Percentiles rank a stretch among this genome's conserved stretches.
phyloP scores from a whole-genome alignment of 352 stramenopile genomes.

The Phytopythium oedochilum region DNA sequence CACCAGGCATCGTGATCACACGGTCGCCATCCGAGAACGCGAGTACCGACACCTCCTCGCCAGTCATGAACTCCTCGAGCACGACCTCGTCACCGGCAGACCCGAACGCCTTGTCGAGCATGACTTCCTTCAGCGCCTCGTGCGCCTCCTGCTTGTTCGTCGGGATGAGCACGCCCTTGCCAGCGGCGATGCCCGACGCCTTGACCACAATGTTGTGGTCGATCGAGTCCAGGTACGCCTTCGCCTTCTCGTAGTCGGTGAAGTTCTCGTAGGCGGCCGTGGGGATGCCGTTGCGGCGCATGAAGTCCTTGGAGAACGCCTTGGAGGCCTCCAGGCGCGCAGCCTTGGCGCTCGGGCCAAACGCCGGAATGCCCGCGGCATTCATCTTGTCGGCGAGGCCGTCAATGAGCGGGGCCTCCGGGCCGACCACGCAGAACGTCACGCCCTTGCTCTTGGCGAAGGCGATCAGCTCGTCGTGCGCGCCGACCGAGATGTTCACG shows the following conservation, averaged over 20 bases:
- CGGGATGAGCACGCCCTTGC: constrained; percentile 98
- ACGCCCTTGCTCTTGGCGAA: constrained; percentile 88
- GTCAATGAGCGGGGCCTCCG: constrained; percentile 95
- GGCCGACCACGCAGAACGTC: constrained; percentile 96
- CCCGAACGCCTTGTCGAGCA: constrained; percentile 96
- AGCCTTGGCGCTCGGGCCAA: constrained; percentile 94
- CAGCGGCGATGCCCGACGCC: constrained; percentile 98
- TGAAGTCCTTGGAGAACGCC: constrained; percentile 99
- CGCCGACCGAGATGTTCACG: constrained; percentile 52
- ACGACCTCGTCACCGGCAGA: constrained; percentile 96
- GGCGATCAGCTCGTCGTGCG: constrained; percentile 66
- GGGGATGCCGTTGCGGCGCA: constrained; percentile 95
- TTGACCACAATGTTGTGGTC: constrained; percentile 98
- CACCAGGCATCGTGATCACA: constrained; percentile 94
- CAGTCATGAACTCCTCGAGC: constrained; percentile 98
- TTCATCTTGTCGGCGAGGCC: constrained; percentile 95
- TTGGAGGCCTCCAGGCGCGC: constrained; percentile 98
- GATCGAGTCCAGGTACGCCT: constrained; percentile 91
- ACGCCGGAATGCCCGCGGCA: constrained; percentile 90
- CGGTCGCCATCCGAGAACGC: constrained; percentile 97
- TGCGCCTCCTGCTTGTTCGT: constrained; percentile 91
- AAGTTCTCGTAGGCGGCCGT: constrained; percentile 98
- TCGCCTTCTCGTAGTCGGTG: constrained; percentile 87
- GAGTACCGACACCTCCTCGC: constrained; percentile 97
- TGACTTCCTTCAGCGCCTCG: constrained; percentile 94